Base-by-base conservation (phyloP, 768 basidiomycete genomes). In the Lactarius hatsudake region DNA sequence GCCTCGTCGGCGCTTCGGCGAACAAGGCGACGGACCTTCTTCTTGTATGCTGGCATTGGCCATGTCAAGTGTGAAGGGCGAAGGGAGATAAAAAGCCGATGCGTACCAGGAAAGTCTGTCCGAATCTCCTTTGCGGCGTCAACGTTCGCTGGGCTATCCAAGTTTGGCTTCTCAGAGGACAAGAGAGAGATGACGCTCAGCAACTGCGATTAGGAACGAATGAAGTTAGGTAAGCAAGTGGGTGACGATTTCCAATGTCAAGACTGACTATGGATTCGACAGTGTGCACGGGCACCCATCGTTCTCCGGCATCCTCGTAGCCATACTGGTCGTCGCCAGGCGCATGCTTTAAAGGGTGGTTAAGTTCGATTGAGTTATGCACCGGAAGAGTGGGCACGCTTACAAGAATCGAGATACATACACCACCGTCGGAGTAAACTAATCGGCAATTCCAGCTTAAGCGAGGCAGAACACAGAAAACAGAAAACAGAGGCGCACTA, bases 221-320 rank as follows among this genome's bases (percentile, higher is more conserved):
- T 67, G 38, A 57, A 34, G 18, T 53, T 36, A 61, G n/a, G 26
- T 30, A 63, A 42, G 64, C 48, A 70, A 45, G 13, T 36, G 26
- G 32, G 10, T 36, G 26, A 34, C 43, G 58, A 6, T 23, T 12
- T 34, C 18, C 9, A 59, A 59, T 34, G 60, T 30, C 40, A 51
- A 26, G 23, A 77, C 83, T 75, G 71, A 98, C 96, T 70, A 99
- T 98, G 6, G 94, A 94, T 80, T 98, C 95, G 40, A 98, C 90
- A 1, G 92, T 91, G 76, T 99, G 97, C 56, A 99, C 94, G 4
- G 97, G 97, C 82, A 96, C 81, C 97, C 97, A 99, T 69, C 97
- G 81, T 80, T 99, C 97, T 54, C 93, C 90, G 1, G 97, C 94
- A 73, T 96, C 93, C 76, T 99, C 97, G 73, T 96, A 98, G 13